Evolutionary conservation across 225 moss, liverwort and hornwort genomes (phyloP), one percentile per base, ranked within the genome.

Genomic region (Straminergon stramineum): DNA sequence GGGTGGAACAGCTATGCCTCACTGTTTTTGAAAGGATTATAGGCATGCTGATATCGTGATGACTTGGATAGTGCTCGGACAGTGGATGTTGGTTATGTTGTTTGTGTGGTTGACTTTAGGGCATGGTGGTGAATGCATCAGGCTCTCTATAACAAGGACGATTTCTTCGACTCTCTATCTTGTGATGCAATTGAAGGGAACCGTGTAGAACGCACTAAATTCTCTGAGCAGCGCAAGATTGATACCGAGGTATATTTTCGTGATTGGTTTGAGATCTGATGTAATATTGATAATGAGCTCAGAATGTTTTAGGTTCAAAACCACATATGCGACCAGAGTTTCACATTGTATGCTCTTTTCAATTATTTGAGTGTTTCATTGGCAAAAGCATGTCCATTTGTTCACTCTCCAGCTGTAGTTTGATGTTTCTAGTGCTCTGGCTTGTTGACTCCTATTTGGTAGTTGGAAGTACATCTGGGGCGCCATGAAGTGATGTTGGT

Each of bases 211-310:
- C 94, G 99, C 75, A 97, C 97, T 34, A 99, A 97, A 86, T 99
- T 97, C 85, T 95, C 96, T 84, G 99, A 97, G 90, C 99, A 99
- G 93, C 97, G 99, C 88, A 97, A 96, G 92, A 96, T 99, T 88
- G 99, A 99, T 79, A 99, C 97, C 17, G 99, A 99, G 96, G 99
- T 97, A 91, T 82, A 90, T 55, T 89, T 67, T 32, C 52, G n/a
- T 80, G 58, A 48, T 89, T 83, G 55, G 27, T 55, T 65, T 65
- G 65, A 75, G 83, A 67, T 28, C 19, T 85, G 13, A 37, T 57
- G 60, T 60, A 71, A 23, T 60, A 64, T 60, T 51, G 37, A 17
- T 75, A 55, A 83, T 52, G 48, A 89, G 22, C 23, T 60, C 58
- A 9, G 37, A 31, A 67, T 11, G 17, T 69, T 13, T 34, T 41